Evolutionary conservation across 2,329 filamentous ascomycete species (phyloP).

Genomic region (Fusarium acutatum): DNA sequence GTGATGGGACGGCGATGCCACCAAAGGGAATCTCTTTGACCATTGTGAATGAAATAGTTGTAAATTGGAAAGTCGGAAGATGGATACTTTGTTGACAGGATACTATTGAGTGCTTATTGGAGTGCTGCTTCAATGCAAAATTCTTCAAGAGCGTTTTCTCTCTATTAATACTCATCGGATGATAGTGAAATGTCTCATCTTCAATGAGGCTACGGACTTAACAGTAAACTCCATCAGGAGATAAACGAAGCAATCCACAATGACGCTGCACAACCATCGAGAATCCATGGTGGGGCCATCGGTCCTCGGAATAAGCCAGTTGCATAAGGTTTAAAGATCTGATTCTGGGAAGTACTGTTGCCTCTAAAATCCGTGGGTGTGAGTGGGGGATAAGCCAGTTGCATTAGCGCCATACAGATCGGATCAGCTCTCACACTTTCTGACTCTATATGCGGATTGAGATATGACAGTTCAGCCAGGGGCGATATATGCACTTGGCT

Average conservation of each 20-base stretch:
- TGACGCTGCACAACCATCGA: background rate
- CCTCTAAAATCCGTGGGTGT: background rate
- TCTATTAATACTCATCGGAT: background rate
- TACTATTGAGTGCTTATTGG: background rate
- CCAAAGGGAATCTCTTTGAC: background rate
- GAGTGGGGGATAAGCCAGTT: background rate
- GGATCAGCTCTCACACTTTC: background rate
- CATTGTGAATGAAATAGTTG: background rate
- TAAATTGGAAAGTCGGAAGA: background rate
- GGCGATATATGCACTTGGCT: background rate
- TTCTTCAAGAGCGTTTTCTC: background rate
- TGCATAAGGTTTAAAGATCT: background rate
- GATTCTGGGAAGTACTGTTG: background rate
- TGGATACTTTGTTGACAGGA: background rate
- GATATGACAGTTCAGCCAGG: background rate
- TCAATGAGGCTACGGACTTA: background rate
- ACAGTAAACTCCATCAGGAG: background rate
- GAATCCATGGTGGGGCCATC: background rate
- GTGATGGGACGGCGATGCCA: background rate
- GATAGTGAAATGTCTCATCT: fast-evolving
- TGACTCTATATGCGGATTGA: background rate
- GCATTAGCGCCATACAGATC: background rate
- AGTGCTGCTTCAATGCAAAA: fast-evolving
- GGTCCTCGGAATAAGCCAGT: background rate
- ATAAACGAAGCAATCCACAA: background rate